Percentiles rank a stretch among this genome's conserved stretches.
These are phyloP conservation scores for Penicillium olsonii DNA, from an alignment of 2,329 filamentous ascomycete genomes.

Conservation along the genomic window DNA sequence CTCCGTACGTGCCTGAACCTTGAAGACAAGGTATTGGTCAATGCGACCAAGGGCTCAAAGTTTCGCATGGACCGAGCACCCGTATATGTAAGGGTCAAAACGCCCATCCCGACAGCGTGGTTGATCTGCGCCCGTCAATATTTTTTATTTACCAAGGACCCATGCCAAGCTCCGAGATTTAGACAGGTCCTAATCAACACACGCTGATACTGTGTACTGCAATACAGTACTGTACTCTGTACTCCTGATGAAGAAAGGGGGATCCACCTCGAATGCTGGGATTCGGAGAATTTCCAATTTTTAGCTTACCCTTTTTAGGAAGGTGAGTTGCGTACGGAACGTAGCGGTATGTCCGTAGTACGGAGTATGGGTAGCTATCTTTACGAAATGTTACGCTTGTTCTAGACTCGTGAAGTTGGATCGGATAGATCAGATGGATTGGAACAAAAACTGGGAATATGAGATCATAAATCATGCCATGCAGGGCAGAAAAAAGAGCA, in stretches of 20 bases:
- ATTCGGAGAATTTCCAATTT: constrained; percentile 2
- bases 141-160: constrained; percentile 1
- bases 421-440: not conserved
- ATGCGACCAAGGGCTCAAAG: not conserved
- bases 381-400: too few relatives aligned
- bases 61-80: not conserved
- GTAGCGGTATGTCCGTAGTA: not conserved
- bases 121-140: constrained; percentile 1
- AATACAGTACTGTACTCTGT: too few relatives aligned
- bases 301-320: not conserved
- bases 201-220: too few relatives aligned
- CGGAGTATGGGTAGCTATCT: too few relatives aligned
- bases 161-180: not conserved
- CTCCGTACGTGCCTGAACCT: not conserved
- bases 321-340: constrained; percentile 1
- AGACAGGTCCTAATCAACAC: too few relatives aligned
- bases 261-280: not conserved
- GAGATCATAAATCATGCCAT: not conserved
- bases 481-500: not conserved
- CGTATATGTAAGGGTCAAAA: not conserved
- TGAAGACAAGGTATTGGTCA: not conserved
- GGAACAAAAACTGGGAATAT: not conserved
- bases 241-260: not conserved
- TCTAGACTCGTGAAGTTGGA: not conserved
- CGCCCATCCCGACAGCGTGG: not conserved